Percentiles rank a stretch among this genome's conserved stretches.
phyloP scores from a whole-genome alignment of 1,139 yeast genomes.

The Kluyveromyces sp. region DNA sequence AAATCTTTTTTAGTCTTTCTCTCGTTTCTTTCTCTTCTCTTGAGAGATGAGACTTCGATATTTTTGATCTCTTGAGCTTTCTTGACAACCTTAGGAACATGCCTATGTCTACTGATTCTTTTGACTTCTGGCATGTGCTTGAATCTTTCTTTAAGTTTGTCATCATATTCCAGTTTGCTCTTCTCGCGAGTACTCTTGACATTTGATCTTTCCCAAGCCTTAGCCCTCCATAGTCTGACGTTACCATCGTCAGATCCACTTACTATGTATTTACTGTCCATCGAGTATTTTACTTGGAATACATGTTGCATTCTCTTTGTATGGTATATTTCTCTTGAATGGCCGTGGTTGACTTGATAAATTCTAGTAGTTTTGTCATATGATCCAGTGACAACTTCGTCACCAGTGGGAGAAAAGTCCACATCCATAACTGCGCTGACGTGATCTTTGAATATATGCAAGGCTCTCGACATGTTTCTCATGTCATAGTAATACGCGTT shows the following conservation, averaged over 20 bases:
- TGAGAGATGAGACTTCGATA: conserved; percentile 62
- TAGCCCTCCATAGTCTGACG: conserved; percentile 85
- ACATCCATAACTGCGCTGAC: conserved; percentile 93
- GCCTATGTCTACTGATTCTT: conserved; percentile 87
- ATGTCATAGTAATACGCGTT: conserved; percentile 93
- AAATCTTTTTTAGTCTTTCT: conserved; percentile 66
- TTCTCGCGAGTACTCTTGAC: conserved; percentile 77
- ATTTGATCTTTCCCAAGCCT: conserved; percentile 75
- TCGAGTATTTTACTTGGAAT: conserved; percentile 73
- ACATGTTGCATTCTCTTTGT: conserved; percentile 97
- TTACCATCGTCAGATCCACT: conserved; percentile 97
- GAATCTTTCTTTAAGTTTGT: conserved; percentile 83
- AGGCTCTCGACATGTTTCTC: conserved; percentile 76
- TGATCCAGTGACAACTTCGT: conserved; percentile 90
- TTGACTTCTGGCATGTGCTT: conserved; percentile 95
- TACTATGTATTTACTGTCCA: conserved; percentile 80
- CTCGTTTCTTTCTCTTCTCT: conserved; percentile 74
- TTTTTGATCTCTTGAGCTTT: conserved; percentile 83
- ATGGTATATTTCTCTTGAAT: conserved; percentile 89
- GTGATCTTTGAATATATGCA: conserved; percentile 88
- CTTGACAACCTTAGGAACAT: conserved; percentile 78
- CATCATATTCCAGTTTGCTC: conserved; percentile 81
- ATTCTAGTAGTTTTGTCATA: conserved; percentile 90
- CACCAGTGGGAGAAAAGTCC: conserved; percentile 95
- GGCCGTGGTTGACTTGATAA: conserved; percentile 71